Conservation (phyloP, 2,329 filamentous ascomycete genomes). For the Colletotrichum zoysiae region DNA sequence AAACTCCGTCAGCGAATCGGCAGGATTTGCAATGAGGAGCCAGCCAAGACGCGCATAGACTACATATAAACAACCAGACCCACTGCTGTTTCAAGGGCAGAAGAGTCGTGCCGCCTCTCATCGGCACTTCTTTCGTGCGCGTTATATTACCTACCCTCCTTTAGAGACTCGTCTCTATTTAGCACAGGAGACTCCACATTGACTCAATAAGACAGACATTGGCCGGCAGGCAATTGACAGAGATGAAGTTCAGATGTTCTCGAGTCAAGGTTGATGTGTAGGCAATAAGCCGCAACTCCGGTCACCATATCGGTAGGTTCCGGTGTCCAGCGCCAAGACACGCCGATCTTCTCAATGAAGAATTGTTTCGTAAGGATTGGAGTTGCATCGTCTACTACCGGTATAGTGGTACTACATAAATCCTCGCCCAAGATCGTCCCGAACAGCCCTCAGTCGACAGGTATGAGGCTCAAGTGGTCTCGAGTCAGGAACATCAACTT, state of each 20-base stretch:
- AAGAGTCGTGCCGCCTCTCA: slow-evolving; percentile 1
- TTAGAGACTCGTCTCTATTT: too few relatives aligned
- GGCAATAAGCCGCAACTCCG: background rate
- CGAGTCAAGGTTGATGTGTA: slow-evolving; percentile 1
- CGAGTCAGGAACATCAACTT: too few relatives aligned
- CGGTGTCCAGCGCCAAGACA: background rate
- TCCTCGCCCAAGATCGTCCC: slow-evolving; percentile 19
- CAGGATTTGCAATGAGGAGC: background rate
- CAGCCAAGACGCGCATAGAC: background rate
- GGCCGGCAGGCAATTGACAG: background rate
- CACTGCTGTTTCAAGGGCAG: background rate
- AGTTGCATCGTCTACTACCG: slow-evolving; percentile 26
- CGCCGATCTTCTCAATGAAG: background rate
- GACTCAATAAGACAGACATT: background rate
- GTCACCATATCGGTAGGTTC: background rate
- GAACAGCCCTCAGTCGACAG: background rate
- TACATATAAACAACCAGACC: background rate
- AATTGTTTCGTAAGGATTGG: slow-evolving; percentile 14
- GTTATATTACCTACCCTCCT: background rate
- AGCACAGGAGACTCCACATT: background rate
- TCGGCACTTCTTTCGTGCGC: background rate
- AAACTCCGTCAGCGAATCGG: background rate
- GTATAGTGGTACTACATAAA: too few relatives aligned
- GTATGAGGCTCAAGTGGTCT: too few relatives aligned
- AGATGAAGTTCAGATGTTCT: background rate